Evolutionary conservation across 1,139 yeast genomes (phyloP), one percentile per base, ranked within the genome.

Genomic region (Petasospora rhodanensis): DNA sequence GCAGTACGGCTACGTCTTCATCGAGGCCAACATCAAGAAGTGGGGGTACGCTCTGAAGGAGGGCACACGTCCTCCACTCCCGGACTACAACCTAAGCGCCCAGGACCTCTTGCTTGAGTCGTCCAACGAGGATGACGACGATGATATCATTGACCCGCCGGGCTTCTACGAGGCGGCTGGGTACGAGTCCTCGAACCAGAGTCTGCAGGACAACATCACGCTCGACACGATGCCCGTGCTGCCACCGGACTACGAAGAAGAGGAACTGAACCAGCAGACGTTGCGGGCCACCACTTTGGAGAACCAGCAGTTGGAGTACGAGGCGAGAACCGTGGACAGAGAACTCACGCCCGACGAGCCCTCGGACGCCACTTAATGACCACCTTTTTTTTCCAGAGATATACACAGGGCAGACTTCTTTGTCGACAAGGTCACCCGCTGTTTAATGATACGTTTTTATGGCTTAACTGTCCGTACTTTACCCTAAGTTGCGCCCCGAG

Each of bases 1-100:
- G 1, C 96, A 87, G 54, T 63, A 79, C 30, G 98, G 97, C 1
- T 91, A 78, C 61, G 96, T 91, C 2, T 89, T 84, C 66, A 85
- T 91, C 38, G 97, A 91, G 58, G 97, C 96, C 6, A 89, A 91
- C 56, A 66, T 79, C 22, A 76, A 79, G 45, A 89, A 87, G 56
- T 84, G 95, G 74, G 96, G 96, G 2, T 82, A 86, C 46, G 93
- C 94, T 15, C 80, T 82, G 22, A 75, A 73, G 34, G 76, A 72
- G 31, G 89, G 87, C 3, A 61, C 71, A 16, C 66, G 80, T 43
- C 76, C 82, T 12, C 86, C 87, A 1, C 83, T 87, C 4, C 89
- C 89, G 1, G 70, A 81, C 6, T 80, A 80, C 46, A 76, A 78
- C 21, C 62, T 66, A 18, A 73, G 68, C 37, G 55, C 51, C 6